Conservation (phyloP, 2,329 filamentous ascomycete genomes). For the Calycina herbarum region DNA sequence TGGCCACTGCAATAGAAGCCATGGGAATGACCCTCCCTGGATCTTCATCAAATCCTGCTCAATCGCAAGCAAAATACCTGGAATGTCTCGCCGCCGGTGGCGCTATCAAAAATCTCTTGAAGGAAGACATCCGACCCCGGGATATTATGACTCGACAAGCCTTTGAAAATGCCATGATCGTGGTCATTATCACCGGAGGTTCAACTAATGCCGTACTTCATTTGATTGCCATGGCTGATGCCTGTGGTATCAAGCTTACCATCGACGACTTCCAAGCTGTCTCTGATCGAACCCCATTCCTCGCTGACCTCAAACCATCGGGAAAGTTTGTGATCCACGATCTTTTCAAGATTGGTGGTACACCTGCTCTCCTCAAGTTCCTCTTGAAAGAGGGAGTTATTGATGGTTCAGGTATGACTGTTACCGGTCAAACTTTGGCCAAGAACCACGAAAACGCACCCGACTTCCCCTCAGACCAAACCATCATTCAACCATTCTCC, state of each 20-base stretch:
- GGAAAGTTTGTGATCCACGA: slow-evolving; percentile 63
- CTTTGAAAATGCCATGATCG: slow-evolving; percentile 82
- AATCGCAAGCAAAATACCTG: slow-evolving; percentile 67
- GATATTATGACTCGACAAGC: slow-evolving; percentile 80
- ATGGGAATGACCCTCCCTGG: slow-evolving; percentile 80
- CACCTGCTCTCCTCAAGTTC: slow-evolving; percentile 57
- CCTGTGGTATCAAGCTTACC: slow-evolving; percentile 77
- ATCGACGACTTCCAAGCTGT: slow-evolving; percentile 86
- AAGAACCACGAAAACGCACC: slow-evolving; percentile 59
- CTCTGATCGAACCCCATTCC: slow-evolving; percentile 74
- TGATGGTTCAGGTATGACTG: slow-evolving; percentile 59
- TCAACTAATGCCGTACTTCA: slow-evolving; percentile 86
- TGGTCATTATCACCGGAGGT: slow-evolving; percentile 79
- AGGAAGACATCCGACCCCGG: slow-evolving; percentile 72
- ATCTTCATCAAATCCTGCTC: slow-evolving; percentile 77
- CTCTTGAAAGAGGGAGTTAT: slow-evolving; percentile 58
- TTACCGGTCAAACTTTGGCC: slow-evolving; percentile 58
- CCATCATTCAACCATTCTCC: slow-evolving; percentile 67
- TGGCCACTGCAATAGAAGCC: slow-evolving; percentile 72
- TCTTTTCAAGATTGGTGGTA: slow-evolving; percentile 56
- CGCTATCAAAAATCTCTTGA: slow-evolving; percentile 72
- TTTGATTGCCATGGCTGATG: slow-evolving; percentile 79
- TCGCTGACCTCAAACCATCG: slow-evolving; percentile 81
- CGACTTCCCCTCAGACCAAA: slow-evolving; percentile 67
- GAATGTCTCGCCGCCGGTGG: slow-evolving; percentile 73